These are phyloP conservation scores for Linnemannia elongata DNA, from an alignment of 192 early-diverging fungal genomes.

Conservation along the genomic window DNA sequence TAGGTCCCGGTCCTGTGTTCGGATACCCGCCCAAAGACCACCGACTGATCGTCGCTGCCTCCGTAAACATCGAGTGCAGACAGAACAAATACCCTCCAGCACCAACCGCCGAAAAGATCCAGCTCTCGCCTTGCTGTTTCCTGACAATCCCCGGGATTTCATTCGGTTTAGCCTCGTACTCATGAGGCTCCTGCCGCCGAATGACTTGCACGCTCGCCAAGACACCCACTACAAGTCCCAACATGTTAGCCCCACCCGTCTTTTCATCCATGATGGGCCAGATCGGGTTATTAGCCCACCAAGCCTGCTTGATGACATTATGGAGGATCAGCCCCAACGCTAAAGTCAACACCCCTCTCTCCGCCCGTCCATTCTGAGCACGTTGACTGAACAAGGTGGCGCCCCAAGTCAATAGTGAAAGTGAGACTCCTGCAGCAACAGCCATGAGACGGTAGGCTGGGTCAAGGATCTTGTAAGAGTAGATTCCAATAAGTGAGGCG, in stretches of 20 bases:
- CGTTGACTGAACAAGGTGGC: slow-evolving; percentile 66
- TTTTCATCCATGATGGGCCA: slow-evolving; percentile 80
- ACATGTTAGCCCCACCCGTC: slow-evolving; percentile 76
- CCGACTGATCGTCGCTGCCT: slow-evolving; percentile 75
- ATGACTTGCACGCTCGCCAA: slow-evolving; percentile 66
- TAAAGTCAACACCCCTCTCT: slow-evolving; percentile 71
- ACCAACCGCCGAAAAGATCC: slow-evolving; percentile 64
- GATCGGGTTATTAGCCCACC: slow-evolving; percentile 80
- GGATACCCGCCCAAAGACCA: slow-evolving; percentile 82
- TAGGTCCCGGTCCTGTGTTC: slow-evolving; percentile 72
- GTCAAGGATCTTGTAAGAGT: slow-evolving; percentile 65
- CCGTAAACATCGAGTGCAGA: slow-evolving; percentile 78
- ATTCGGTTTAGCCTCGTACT: slow-evolving; percentile 11
- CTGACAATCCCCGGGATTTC: background rate
- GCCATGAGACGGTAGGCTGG: slow-evolving; percentile 68
- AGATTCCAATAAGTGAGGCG: slow-evolving; percentile 70
- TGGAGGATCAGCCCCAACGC: slow-evolving; percentile 72
- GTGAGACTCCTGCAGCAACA: slow-evolving; percentile 67
- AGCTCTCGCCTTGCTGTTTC: slow-evolving; percentile 18
- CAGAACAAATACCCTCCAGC: slow-evolving; percentile 74
- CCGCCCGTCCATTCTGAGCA: slow-evolving; percentile 61
- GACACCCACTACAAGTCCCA: slow-evolving; percentile 69
- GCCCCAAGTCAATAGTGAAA: slow-evolving; percentile 65
- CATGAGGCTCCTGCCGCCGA: slow-evolving; percentile 43
- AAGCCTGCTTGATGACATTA: slow-evolving; percentile 74